Evolutionary conservation across 768 basidiomycete genomes (phyloP).

Genomic region (Auricularia cornea): DNA sequence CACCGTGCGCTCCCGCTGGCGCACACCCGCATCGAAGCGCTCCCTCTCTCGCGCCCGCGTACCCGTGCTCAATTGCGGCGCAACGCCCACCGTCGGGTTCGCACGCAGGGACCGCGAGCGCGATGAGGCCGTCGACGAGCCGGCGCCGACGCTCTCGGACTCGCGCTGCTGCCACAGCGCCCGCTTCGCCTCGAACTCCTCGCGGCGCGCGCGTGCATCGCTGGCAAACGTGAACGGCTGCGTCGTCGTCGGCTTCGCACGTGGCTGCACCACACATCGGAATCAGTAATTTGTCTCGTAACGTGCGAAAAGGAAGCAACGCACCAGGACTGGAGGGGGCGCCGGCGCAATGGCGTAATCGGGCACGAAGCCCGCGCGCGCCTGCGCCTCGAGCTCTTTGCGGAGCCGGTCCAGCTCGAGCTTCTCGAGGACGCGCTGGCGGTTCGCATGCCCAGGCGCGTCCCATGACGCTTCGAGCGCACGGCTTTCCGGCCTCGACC

Average conservation of each 20-base stretch:
- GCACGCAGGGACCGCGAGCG: conserved; percentile 36
- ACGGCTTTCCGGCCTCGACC: neutral
- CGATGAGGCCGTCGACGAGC: neutral
- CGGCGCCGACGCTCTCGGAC: neutral
- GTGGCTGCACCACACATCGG: neutral
- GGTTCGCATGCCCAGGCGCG: neutral
- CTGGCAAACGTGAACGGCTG: conserved; percentile 47
- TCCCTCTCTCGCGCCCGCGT: conserved; percentile 52
- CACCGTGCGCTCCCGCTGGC: conserved; percentile 47
- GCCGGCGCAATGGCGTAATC: neutral
- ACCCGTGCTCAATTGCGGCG: conserved; percentile 45
- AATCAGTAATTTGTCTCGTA: neutral
- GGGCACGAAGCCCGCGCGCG: neutral
- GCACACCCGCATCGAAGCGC: conserved; percentile 51
- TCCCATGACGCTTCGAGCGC: neutral
- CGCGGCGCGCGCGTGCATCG: conserved; percentile 36
- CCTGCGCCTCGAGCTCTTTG: neutral
- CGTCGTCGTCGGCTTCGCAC: conserved; percentile 32
- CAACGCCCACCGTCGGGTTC: conserved; percentile 39
- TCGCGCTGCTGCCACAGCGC: conserved; percentile 13
- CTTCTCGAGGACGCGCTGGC: neutral
- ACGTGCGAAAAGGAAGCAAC: neutral
- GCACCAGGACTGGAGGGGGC: neutral
- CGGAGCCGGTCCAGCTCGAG: neutral
- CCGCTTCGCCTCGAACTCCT: conserved; percentile 25